Percentiles rank a stretch among this genome's conserved stretches.
Evolutionary conservation across 257 asterid species (phyloP).

Genomic region (Primulina tabacum): DNA sequence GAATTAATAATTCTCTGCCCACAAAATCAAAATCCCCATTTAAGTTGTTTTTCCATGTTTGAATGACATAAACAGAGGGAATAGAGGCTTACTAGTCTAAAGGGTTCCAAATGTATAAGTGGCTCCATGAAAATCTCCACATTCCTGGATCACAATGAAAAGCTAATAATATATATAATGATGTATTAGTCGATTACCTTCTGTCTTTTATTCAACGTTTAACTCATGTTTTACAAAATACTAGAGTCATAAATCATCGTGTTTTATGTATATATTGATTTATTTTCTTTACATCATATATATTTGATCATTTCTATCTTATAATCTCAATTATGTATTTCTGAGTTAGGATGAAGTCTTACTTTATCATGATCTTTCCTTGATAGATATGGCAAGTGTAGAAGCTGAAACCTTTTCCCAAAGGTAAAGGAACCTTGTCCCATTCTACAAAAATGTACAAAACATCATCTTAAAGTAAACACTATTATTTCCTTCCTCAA

Average conservation of each 20-base stretch:
- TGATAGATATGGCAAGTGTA: slow-evolving; percentile 54
- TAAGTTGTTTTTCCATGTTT: neutral
- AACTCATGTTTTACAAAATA: too few species aligned
- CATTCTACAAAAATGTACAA: slow-evolving; percentile 36
- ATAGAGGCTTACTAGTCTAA: slow-evolving; percentile 50
- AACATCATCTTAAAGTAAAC: neutral
- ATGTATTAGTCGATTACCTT: too few species aligned
- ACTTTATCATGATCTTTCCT: slow-evolving; percentile 67
- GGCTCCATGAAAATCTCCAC: slow-evolving; percentile 75
- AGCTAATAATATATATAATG: neutral
- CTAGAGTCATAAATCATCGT: too few species aligned
- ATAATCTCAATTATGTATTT: neutral
- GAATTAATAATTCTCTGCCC: slow-evolving; percentile 40
- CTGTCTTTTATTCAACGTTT: too few species aligned
- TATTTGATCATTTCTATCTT: too few species aligned
- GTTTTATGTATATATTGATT: too few species aligned
- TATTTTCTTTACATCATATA: too few species aligned
- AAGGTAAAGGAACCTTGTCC: slow-evolving; percentile 37
- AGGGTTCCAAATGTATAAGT: slow-evolving; percentile 47
- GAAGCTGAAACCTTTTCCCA: slow-evolving; percentile 71
- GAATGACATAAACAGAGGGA: neutral
- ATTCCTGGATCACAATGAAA: slow-evolving; percentile 36
- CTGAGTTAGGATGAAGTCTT: slow-evolving; percentile 2
- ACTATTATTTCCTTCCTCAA: too few species aligned
- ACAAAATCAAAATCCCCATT: slow-evolving; percentile 5